phyloP scores from a whole-genome alignment of 1,284 basidiomycete genomes.

The Moesziomyces sp. region DNA sequence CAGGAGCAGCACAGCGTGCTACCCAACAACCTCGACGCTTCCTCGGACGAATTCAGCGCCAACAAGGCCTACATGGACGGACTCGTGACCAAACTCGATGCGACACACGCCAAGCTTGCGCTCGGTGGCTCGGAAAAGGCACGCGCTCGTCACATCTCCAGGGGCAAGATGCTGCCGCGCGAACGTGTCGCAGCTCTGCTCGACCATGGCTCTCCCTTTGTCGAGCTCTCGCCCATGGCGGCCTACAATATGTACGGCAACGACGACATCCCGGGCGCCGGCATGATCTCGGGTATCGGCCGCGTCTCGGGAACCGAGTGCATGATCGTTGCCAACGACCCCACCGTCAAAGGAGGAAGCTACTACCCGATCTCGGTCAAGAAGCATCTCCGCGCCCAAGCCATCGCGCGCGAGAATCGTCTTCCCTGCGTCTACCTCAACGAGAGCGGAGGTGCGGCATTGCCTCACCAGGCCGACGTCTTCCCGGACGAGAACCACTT shows the following conservation, averaged over 20 bases:
- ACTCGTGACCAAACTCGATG: conserved; percentile 53
- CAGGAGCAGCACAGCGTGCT: conserved; percentile 49
- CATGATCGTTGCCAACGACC: conserved; percentile 90
- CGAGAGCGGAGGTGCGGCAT: conserved; percentile 90
- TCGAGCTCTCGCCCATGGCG: conserved; percentile 86
- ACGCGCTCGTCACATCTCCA: conserved; percentile 79
- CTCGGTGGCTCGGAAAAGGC: conserved; percentile 74
- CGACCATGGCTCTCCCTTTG: conserved; percentile 87
- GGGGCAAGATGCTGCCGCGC: conserved; percentile 85
- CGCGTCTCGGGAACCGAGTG: conserved; percentile 82
- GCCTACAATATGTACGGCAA: conserved; percentile 86
- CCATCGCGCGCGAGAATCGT: conserved; percentile 87
- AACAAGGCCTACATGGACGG: conserved; percentile 57
- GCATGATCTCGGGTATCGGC: conserved; percentile 88
- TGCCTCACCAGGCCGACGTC: conserved; percentile 90
- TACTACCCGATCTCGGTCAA: conserved; percentile 89
- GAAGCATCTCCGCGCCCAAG: conserved; percentile 93
- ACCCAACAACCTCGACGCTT: conserved; percentile 51
- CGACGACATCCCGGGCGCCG: conserved; percentile 84
- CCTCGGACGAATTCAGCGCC: conserved; percentile 47
- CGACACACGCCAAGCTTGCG: conserved; percentile 47
- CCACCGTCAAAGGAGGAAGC: conserved; percentile 68
- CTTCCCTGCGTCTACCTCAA: conserved; percentile 93
- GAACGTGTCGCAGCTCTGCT: conserved; percentile 78
- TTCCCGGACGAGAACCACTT: conserved; percentile 93